Base-by-base conservation (phyloP, 257 asterid genomes). In the Solanum dulcamara region DNA sequence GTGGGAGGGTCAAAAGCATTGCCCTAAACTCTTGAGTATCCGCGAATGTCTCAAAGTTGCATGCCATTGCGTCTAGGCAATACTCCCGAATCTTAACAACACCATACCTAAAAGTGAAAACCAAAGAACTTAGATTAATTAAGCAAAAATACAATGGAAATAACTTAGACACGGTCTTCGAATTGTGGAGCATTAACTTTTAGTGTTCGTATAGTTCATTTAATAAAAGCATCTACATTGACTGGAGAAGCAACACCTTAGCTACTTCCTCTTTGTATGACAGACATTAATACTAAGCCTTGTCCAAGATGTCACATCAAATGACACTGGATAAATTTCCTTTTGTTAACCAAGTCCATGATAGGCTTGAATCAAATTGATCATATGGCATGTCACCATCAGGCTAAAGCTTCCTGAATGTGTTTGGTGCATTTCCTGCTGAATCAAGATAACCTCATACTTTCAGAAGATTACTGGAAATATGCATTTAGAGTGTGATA, bases 41-140 rank as follows among this genome's bases (percentile, higher is more conserved):
- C 7, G 98, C 98, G 85, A 96, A 94, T 40, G 92, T 90, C 91
- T 96, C 98, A 84, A 94, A 94, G 91, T 94, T 96, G 87, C 92
- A 92, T 51, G 98, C 94, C 79, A 96, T 93, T 79, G 89, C 85
- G 81, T 96, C 98, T 53, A 96, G 92, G 80, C 97, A 96, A 87
- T 91, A 90, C 88, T 96, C 98, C 62, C 98, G 93, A 33, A 96
- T 91, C 93, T 93, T 96, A 9, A 89, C 83, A 48, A 94, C 98
- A 26, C 97, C 97, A 77, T 96, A 96, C 97, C 99, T 96, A 67
- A 10, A 33, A 77, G 62, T 46, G 32, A 4, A 77, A 77, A 77
- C 57, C 15, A 28, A 26, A 77, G 10, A 77, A 46, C 26, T 44
- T 7, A 8, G 42, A 32, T 26, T 28, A 26, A 77, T 46, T 15